Conservation (phyloP, 1,139 yeast genomes). For the Yamadazyma epiphylla region DNA sequence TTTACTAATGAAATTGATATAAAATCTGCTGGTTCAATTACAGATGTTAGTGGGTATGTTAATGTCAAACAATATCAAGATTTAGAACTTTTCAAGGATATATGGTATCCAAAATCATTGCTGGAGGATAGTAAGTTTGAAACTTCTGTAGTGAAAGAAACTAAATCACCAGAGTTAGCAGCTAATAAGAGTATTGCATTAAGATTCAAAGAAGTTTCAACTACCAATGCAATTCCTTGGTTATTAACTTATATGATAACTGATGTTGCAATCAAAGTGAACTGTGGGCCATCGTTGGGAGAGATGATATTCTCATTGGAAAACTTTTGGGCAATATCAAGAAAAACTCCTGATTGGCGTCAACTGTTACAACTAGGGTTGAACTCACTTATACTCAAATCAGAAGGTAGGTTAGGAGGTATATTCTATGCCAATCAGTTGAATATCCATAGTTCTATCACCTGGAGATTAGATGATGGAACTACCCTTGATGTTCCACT, state of each 20-base stretch:
- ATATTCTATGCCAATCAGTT: conserved; percentile 46
- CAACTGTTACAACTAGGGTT: conserved; percentile 67
- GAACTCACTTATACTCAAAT: conserved; percentile 46
- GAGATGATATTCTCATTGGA: conserved; percentile 51
- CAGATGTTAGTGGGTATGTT: conserved; percentile 58
- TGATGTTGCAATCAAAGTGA: conserved; percentile 55
- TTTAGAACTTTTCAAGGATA: conserved; percentile 73
- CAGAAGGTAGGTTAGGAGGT: conserved; percentile 83
- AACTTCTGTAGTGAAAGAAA: conserved; percentile 1
- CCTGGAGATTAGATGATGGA: conserved; percentile 56
- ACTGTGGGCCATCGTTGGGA: conserved; percentile 84
- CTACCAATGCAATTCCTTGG: conserved; percentile 75
- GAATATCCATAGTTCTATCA: conserved; percentile 60
- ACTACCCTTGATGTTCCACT: conserved; percentile 57
- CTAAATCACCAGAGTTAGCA: conserved; percentile 13
- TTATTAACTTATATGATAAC: conserved; percentile 55
- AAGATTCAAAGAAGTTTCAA: conserved; percentile 57
- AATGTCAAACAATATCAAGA: conserved; percentile 87
- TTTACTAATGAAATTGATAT: conserved; percentile 35
- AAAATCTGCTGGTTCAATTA: conserved; percentile 51
- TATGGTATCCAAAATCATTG: conserved; percentile 60
- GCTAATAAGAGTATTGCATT: conserved; percentile 43
- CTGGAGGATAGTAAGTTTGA: conserved; percentile 8
- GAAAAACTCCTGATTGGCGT: conserved; percentile 67
- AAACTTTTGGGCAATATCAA: conserved; percentile 65